Base-by-base conservation (phyloP, 164 flowering plant genomes). In the Vitis rotundifolia region DNA sequence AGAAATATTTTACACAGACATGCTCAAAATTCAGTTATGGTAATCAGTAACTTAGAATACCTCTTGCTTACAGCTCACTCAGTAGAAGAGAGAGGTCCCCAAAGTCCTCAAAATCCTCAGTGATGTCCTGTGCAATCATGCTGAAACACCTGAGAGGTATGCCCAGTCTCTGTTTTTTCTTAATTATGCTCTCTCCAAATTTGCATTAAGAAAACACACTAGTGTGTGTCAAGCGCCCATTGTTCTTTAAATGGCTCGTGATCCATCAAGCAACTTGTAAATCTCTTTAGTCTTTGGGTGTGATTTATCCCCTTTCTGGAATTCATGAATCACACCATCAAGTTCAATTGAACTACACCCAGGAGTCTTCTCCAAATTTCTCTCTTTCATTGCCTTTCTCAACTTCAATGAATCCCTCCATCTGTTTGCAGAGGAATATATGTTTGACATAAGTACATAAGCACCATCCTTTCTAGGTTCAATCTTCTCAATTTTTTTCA, bases 341-440 rank as follows among this genome's bases (percentile, higher is more conserved):
- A 78, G 22, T 68, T 78, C 81, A 65, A 81, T 71, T 8, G 67
- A 81, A 61, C 84, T 81, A 69, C 81, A 75, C 11, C 81, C 84
- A 8, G 84, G 84, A 58, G 57, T 63, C 67, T 81, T 78, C 65
- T 68, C 78, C 59, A 81, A 15, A 0, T 68, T 73, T 49, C 18
- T 73, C 3, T 63, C 71, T 74, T 76, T 78, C 84, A 81, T 78
- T 28, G 53, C 48, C 71, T 78, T 78, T 59, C 84, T 78, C 72
- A 78, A 11, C 58, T 63, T 73, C 31, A 71, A 51, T 13, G 80
- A 82, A 18, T 78, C 78, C 22, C 48, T 76, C 78, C 80, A 73
- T 59, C 70, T 70, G 56, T 69, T 66, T 52, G 70, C 79, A 50
- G 74, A 76, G 47, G 81, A 76, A 66, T 81, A 81, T 26, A 81